Conservation (phyloP, 78 protist genomes). For the Speleostelium caveatum region DNA sequence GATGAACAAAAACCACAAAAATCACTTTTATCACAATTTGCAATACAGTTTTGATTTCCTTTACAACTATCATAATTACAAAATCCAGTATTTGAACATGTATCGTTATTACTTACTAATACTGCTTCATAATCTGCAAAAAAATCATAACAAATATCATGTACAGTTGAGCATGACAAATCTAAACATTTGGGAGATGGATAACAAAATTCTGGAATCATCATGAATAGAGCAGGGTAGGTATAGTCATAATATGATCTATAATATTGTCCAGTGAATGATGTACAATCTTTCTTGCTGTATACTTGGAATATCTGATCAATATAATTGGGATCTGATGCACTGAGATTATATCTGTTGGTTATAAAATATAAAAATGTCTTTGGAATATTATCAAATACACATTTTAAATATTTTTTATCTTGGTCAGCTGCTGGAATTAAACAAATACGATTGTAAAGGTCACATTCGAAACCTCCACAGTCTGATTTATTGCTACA, state of each 20-base stretch:
- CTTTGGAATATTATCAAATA: constrained; percentile 8
- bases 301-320: neutral
- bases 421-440: constrained; percentile 7
- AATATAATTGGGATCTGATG: neutral
- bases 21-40: neutral
- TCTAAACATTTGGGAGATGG: constrained; percentile 38
- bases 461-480: constrained; percentile 10
- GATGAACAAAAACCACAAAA: neutral
- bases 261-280: constrained; percentile 2
- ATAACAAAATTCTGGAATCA: too few species aligned
- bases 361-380: neutral
- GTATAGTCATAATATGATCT: constrained; percentile 5
- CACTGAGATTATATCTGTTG: neutral
- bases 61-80: too few species aligned
- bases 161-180: constrained; percentile 26
- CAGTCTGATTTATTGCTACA: neutral
- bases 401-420: constrained; percentile 28
- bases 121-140: too few species aligned
- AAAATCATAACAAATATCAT: constrained; percentile 64
- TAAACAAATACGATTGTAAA: constrained; percentile 6
- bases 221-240: too few species aligned
- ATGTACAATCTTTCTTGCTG: constrained; percentile 14
- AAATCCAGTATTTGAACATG: too few species aligned
- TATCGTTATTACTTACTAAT: too few species aligned
- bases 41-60: neutral